phyloP scores from a whole-genome alignment of 805 yeast species.

The Suhomyces faveliae region DNA sequence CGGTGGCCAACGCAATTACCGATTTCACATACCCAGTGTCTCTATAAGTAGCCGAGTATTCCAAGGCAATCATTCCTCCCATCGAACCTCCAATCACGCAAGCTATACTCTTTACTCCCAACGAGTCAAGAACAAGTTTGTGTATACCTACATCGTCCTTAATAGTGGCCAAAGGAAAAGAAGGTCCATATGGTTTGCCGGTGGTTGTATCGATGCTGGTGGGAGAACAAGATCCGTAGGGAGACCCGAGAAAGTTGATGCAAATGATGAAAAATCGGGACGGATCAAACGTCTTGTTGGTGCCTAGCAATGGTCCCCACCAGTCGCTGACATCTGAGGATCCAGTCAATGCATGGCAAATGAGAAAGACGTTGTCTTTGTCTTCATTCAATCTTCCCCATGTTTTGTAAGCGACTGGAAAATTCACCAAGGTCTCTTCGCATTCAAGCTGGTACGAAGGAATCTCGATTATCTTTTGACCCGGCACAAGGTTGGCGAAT shows the following conservation, averaged over 20 bases:
- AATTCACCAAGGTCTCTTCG: conserved; percentile 66
- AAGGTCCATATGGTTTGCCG: conserved; percentile 83
- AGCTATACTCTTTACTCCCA: conserved; percentile 79
- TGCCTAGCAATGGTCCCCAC: conserved; percentile 97
- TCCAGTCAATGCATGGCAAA: conserved; percentile 95
- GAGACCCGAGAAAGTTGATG: conserved; percentile 90
- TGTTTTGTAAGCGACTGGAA: conserved; percentile 93
- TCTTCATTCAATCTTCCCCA: conserved; percentile 83
- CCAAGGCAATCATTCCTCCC: conserved; percentile 97
- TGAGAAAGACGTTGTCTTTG: conserved; percentile 78
- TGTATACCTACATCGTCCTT: conserved; percentile 89
- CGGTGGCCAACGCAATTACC: conserved; percentile 84
- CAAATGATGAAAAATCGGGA: conserved; percentile 82
- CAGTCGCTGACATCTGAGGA: conserved; percentile 94
- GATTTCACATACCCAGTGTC: conserved; percentile 65
- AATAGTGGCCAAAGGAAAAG: conserved; percentile 90
- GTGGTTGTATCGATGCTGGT: conserved; percentile 76
- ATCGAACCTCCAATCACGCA: conserved; percentile 94
- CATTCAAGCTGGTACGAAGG: conserved; percentile 78
- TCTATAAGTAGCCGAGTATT: conserved; percentile 67
- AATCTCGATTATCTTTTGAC: conserved; percentile 74
- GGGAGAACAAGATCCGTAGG: conserved; percentile 95
- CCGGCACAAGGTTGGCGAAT: conserved; percentile 64
- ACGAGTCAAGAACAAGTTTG: conserved; percentile 67
- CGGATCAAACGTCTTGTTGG: conserved; percentile 87